Evolutionary conservation across 2,329 filamentous ascomycete species (phyloP), one percentile per base, ranked within the genome.

Genomic region (Alternaria angustiovoidea): DNA sequence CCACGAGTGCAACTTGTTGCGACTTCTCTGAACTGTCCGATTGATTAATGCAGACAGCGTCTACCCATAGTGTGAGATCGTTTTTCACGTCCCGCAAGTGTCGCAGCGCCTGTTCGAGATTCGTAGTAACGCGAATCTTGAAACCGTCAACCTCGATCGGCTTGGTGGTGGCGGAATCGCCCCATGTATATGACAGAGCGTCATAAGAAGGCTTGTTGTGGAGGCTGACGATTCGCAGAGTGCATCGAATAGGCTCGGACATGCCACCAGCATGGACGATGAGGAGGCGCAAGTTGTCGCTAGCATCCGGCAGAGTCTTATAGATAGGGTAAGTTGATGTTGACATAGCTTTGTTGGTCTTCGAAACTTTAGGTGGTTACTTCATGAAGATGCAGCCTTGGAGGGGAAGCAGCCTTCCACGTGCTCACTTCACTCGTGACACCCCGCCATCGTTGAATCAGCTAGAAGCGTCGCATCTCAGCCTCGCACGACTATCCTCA

Each of bases 151-250:
- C 54, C 4, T 39, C 12, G 3, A 54, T 57, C 7, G 20, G 12
- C 8, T 30, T 24, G 2, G 30, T 57, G 14, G 16, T 20, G 7
- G 7, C 24, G 1, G 20, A 16, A 9, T 59, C 26, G 12, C 51
- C 63, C 63, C 58, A 67, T 1, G 51, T 48, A 5, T 67, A 67
- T 0, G 61, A 64, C 16, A 64, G 38, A n/a, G 63, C 56, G 3
- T 43, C 47, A 24, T 62, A 67, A 4, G 22, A 30, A 11, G 54
- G 65, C 1, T 43, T 11, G n/a, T 67, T 52, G 6, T 26, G 3
- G 0, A 65, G 39, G 20, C 42, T 44, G 30, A 39, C 26, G 7
- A 22, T 54, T 0, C 20, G 46, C 30, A 34, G 0, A 2, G 7
- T 24, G 34, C 46, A 48, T 2, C 46, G 30, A 1, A 48, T 48